Evolutionary conservation across 306 rosid species (phyloP), one percentile per base, ranked within the genome.

Genomic region (Delonix regia): DNA sequence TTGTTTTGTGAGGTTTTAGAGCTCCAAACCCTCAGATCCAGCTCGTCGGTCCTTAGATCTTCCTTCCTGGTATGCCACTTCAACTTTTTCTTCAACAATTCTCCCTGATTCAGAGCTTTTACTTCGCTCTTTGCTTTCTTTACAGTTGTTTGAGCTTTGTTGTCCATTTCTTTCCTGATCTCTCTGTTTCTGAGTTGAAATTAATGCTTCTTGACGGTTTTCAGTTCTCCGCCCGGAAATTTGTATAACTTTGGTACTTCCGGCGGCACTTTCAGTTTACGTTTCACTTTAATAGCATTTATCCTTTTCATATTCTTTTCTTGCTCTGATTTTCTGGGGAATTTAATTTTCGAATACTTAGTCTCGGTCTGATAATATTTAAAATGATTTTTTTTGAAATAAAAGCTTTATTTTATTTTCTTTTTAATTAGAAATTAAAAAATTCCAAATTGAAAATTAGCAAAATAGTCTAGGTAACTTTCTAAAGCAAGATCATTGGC

Each of bases 1-100:
- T 74, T 75, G 77, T 82, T 83, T 81, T 42, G 59, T 51, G 72
- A 74, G 83, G 89, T 85, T 91, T 84, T 83, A 83, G 90, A 73
- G 75, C 74, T 74, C 51, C 30, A 83, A 84, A 69, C 73, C 68
- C 57, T 67, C 92, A 87, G 92, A 91, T 89, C 91, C 75, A 71
- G 44, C 64, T 70, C 73, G 60, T 71, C 66, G 53, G 80, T 53
- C 59, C 73, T 76, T 48, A 42, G 91, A 89, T 91, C 96, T 87
- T 85, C 69, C 75, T 84, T 74, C 66, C 87, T 61, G 91, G 96
- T 91, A 89, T 15, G 83, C 70, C 70, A 57, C 80, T 28, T 39
- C 77, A 2, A 47, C 78, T 76, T 25, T 45, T 75, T 34, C 73
- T 49, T 69, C 72, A 60, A 3, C 18, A 67, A 34, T 79, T 81